Evolutionary conservation across 1,139 yeast species (phyloP), one percentile per base, ranked within the genome.

Genomic region (Debaryomycetaceae sp.): DNA sequence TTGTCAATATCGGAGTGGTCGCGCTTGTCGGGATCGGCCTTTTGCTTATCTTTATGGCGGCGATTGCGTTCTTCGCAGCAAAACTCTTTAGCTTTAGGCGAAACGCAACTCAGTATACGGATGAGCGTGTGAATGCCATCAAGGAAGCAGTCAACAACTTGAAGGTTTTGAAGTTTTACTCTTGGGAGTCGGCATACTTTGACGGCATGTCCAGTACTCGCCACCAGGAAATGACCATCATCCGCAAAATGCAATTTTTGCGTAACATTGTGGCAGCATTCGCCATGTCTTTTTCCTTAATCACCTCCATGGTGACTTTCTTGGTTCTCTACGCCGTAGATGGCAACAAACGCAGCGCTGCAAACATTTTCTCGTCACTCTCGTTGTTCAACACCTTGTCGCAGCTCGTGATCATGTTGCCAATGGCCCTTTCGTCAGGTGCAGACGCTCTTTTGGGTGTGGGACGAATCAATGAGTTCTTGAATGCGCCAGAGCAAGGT

Each of bases 301-400:
- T 81, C 36, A 73, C 87, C 1, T 78, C 92, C 3, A 64, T 80
- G 68, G 62, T 76, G 2, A 68, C 95, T 0, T 86, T 85, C 45
- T 68, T 85, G 38, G 77, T 76, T 1, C 55, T 81, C 39, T 77
- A 77, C 40, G 74, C 68, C 25, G 54, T 75, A 4, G 44, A 39
- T 11, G 30, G 37, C 37, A 53, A 61, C 15, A 45, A 44, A n/a
- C 64, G 73, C 38, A 62, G 64, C 35, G 77, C 93, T 2, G 87
- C 85, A 3, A 58, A 68, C 22, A 73, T 85, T n/a, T 86, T 86
- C 47, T 71, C 95, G 0, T 78, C 95, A 10, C 60, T 86, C 30
- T 69, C 92, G 0, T 63, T 82, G 32, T 86, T 85, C 59, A 77
- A 77, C 40, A 66, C 74, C 22, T 58, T 70, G 38, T 49, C 74